Evolutionary conservation across 2,329 filamentous ascomycete species (phyloP).

Genomic region (Paramyrothecium roridum): DNA sequence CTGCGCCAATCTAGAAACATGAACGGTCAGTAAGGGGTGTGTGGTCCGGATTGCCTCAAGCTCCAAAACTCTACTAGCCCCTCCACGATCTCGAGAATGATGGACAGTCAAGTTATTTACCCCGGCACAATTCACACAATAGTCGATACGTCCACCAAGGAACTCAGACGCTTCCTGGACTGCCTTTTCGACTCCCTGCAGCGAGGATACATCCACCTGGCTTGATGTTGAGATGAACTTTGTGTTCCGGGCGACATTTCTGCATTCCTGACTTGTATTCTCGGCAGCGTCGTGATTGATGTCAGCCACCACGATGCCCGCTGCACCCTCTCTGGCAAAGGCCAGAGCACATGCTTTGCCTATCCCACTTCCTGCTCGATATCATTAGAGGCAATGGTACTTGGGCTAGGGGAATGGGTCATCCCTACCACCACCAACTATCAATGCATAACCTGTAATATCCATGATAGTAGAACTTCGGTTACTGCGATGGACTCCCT

Average conservation of each 20-base stretch:
- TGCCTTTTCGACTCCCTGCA: neutral
- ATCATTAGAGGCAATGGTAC: neutral
- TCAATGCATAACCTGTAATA: too few species aligned
- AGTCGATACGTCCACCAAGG: constrained; percentile 10
- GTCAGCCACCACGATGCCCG: neutral
- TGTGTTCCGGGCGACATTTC: neutral
- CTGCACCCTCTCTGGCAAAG: neutral
- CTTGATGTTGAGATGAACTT: neutral
- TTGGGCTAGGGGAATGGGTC: too few species aligned
- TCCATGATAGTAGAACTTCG: too few species aligned
- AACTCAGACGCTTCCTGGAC: neutral
- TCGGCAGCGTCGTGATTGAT: neutral
- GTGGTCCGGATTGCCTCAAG: too few species aligned
- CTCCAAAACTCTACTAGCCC: too few species aligned
- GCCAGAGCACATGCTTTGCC: neutral
- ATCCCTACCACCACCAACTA: too few species aligned
- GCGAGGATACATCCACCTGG: neutral
- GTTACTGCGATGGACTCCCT: too few species aligned
- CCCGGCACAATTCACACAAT: constrained; percentile 12
- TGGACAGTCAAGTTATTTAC: constrained; percentile 1
- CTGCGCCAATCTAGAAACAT: neutral
- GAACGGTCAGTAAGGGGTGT: too few species aligned
- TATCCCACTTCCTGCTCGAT: neutral
- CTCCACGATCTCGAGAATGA: neutral
- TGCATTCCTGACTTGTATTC: neutral